Evolutionary conservation across 129 eudicot genomes (phyloP), one percentile per base, ranked within the genome.

Genomic region (Artemisia annua): DNA sequence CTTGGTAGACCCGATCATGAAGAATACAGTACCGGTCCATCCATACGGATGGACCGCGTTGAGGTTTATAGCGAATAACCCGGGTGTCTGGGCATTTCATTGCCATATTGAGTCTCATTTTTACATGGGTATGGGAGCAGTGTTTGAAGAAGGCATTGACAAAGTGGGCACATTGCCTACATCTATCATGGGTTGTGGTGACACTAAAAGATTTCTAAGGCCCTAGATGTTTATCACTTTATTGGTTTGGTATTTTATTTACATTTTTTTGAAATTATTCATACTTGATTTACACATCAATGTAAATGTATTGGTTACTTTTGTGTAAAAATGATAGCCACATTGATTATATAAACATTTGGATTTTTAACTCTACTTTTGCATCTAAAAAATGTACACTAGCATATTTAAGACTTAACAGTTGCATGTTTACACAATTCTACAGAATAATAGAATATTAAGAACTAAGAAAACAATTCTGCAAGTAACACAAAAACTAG

Each of bases 21-120:
- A 90, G 81, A 90, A 94, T 48, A 94, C 98, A 2, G 96, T 90
- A 67, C 85, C 91, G 0, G 79, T 94, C 2, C 97, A 90, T 26
- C 89, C 84, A 5, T 87, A 78, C 35, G 97, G 97, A 14, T 94
- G 97, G 98, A 90, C 98, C 3, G 98, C 98, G 11, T 30, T 94
- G 68, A 70, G 97, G 60, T 90, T 90, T 57, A 83, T 83, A 69
- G 98, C 98, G 0, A 68, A 90, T 84, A 94, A 94, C 73, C 98
- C 98, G 14, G 97, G 98, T 5, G 90, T 83, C 50, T 94, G 98
- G 98, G 88, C 89, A 3, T 94, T 90, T 71, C 98, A 94, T 81
- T 94, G 98, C 65, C 97, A 94, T 74, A 87, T 94, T 19, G 98
- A 94, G 75, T 74, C 96, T 3, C 97, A 94, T 83, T 90, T 90